Evolutionary conservation across 352 stramenopile genomes (phyloP).

Genomic region (Paralagenidium karlingii): DNA sequence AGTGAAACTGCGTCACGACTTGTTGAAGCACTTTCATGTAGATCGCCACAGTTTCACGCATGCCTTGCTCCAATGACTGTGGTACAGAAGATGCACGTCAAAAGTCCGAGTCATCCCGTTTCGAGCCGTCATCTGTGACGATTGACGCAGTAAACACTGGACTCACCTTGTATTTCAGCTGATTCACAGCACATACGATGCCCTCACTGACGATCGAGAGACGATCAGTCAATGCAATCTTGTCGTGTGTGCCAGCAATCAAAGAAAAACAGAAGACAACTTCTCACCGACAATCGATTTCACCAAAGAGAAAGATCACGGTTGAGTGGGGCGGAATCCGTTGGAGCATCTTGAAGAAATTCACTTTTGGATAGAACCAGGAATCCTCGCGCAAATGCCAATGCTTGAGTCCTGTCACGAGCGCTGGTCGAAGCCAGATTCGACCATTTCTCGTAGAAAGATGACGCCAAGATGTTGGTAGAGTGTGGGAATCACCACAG

Average conservation of each 20-base stretch:
- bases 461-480: conserved; percentile 80
- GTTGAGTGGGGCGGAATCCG: conserved; percentile 33
- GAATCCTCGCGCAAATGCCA: conserved; percentile 83
- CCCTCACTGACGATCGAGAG: conserved; percentile 71
- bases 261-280: no score
- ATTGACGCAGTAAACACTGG: no score
- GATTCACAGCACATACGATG: conserved; percentile 78
- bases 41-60: conserved; percentile 57
- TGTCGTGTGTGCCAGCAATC: background rate
- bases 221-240: background rate
- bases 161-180: conserved; percentile 78
- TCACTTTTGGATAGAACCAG: conserved; percentile 87
- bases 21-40: conserved; percentile 60
- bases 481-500: conserved; percentile 87
- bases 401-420: conserved; percentile 90
- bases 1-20: conserved; percentile 37
- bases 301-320: conserved; percentile 89
- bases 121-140: background rate
- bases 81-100: background rate
- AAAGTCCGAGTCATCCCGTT: background rate
- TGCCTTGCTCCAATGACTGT: conserved; percentile 64
- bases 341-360: conserved; percentile 70
- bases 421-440: conserved; percentile 32
- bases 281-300: conserved; percentile 93
- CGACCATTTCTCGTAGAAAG: conserved; percentile 12